Conservation (phyloP, 257 asterid species). For the Salvia miltiorrhiza region DNA sequence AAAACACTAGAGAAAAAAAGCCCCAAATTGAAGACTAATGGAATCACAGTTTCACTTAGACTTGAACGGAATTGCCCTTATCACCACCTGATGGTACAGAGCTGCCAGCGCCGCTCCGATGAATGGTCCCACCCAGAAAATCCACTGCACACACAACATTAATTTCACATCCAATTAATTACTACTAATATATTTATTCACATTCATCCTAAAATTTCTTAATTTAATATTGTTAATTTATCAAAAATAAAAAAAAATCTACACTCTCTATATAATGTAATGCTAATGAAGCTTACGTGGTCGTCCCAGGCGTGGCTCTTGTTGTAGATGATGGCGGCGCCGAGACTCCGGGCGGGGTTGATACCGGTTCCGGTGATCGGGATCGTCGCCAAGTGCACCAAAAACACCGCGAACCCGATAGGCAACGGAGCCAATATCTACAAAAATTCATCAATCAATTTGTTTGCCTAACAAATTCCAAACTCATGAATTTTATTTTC, state of each 20-base stretch:
- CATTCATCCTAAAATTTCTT: too few species aligned
- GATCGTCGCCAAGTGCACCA: constrained; percentile 45
- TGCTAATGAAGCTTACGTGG: constrained; percentile 22
- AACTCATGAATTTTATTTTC: too few species aligned
- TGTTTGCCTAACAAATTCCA: too few species aligned
- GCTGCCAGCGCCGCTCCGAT: constrained; percentile 50
- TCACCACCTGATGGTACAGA: constrained; percentile 38
- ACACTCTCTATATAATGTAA: too few species aligned
- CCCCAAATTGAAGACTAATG: not conserved
- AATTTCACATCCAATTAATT: not conserved
- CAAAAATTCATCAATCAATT: not conserved
- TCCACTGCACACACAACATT: too few species aligned
- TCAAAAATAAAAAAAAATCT: too few species aligned
- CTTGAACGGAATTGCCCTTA: constrained; percentile 50
- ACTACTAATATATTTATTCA: too few species aligned
- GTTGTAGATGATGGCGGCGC: constrained; percentile 49
- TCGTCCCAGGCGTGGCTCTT: constrained; percentile 33
- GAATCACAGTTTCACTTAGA: constrained; percentile 13
- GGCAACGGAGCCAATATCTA: constrained; percentile 46
- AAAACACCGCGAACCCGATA: constrained; percentile 44
- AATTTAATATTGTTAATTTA: too few species aligned
- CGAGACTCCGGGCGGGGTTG: constrained; percentile 40
- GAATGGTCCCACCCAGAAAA: constrained; percentile 50
- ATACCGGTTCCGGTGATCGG: constrained; percentile 46
- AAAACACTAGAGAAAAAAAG: constrained; percentile 15